These are phyloP conservation scores for Amanita pallidorosea DNA, from an alignment of 768 basidiomycete species.

Conservation along the genomic window DNA sequence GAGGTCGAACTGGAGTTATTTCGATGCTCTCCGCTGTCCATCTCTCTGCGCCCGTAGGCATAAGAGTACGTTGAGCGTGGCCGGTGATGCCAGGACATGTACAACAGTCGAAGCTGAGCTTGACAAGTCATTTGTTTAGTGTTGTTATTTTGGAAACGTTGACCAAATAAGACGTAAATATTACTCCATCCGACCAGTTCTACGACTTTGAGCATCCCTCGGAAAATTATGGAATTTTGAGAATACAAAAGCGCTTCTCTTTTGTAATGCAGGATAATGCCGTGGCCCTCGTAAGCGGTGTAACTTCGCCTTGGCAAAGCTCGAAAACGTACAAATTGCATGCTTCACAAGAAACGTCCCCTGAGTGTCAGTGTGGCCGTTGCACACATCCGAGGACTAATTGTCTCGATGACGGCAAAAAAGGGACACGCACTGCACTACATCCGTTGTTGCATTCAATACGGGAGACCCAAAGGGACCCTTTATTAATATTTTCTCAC, in stretches of 20 bases:
- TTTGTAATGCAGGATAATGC: background rate
- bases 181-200: no score
- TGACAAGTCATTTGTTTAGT: background rate
- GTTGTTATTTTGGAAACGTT: background rate
- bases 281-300: background rate
- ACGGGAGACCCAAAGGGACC: background rate
- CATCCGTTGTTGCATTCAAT: background rate
- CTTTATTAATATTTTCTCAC: background rate
- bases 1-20: background rate
- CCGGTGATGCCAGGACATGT: background rate
- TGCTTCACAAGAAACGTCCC: background rate
- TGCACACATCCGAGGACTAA: background rate
- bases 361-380: background rate
- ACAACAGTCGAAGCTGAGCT: no score
- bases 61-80: background rate
- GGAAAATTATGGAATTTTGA: background rate
- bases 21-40: background rate
- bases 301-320: background rate
- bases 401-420: background rate
- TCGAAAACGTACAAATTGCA: background rate
- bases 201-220: no score
- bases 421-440: background rate
- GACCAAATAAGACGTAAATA: no score
- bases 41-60: background rate
- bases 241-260: background rate